Conservation (phyloP, 345 rosid genomes). For the Salix koriyanagi region DNA sequence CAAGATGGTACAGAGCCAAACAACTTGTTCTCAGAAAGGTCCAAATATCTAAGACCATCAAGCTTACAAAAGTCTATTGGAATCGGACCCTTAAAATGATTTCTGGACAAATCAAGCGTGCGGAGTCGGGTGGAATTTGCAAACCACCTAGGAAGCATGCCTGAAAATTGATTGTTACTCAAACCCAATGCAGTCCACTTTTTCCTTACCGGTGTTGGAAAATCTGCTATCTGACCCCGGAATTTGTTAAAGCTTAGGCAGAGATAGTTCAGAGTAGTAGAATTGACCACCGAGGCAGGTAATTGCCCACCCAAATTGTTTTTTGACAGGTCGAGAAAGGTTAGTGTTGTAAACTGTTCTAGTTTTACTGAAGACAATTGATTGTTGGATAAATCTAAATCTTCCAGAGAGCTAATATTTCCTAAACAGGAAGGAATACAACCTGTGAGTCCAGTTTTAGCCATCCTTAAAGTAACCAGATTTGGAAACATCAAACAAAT, state of each 20-base stretch:
- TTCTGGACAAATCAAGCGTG: not conserved
- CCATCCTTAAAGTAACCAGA: not conserved
- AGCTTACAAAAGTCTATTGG: not conserved
- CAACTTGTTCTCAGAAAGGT: slow-evolving; percentile 1
- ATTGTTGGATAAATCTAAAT: slow-evolving; percentile 22
- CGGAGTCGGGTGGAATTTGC: not conserved
- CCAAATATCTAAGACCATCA: not conserved
- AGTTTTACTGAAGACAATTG: not conserved
- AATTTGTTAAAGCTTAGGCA: slow-evolving; percentile 8
- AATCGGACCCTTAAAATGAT: not conserved
- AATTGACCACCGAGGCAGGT: not conserved
- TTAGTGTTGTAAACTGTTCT: not conserved
- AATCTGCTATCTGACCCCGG: not conserved
- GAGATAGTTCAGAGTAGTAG: not conserved
- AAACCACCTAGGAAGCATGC: not conserved
- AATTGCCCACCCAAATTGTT: not conserved
- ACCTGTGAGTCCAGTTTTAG: slow-evolving; percentile 9
- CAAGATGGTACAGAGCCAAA: not conserved
- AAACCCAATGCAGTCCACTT: not conserved
- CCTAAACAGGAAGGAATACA: slow-evolving; percentile 20
- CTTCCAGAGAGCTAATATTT: not conserved
- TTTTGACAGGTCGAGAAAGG: not conserved
- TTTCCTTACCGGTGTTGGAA: too few relatives aligned
- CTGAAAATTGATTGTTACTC: not conserved
- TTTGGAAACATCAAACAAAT: slow-evolving; percentile 10